Evolutionary conservation across 2,329 filamentous ascomycete species (phyloP).

Genomic region (Penicillium paneum): DNA sequence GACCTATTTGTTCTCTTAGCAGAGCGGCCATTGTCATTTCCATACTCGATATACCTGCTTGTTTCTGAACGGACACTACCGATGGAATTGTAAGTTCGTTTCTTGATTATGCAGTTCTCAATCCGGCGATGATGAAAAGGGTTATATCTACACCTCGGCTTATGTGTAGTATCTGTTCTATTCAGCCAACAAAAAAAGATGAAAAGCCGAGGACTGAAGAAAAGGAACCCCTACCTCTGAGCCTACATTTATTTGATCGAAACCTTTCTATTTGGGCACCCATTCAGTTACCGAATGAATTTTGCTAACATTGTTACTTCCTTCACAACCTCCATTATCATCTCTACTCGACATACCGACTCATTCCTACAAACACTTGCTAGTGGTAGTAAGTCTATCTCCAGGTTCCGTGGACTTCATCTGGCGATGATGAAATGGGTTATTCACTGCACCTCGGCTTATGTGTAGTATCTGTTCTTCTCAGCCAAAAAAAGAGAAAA

Average conservation of each 20-base stretch:
- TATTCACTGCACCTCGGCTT: neutral
- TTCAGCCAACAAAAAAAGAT: too few species aligned
- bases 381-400: neutral
- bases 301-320: too few species aligned
- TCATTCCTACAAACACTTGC: neutral
- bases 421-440: neutral
- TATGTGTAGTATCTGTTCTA: neutral
- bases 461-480: neutral
- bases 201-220: neutral
- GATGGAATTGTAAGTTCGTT: neutral
- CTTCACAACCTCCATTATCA: too few species aligned
- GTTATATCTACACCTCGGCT: neutral
- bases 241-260: too few species aligned
- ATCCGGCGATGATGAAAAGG: neutral
- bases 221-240: neutral
- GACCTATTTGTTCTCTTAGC: neutral
- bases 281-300: too few species aligned
- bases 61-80: neutral
- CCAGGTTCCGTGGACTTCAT: neutral
- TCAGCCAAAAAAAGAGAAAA: neutral
- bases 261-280: too few species aligned
- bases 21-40: neutral
- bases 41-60: neutral
- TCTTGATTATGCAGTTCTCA: fast-evolving
- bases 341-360: neutral